Evolutionary conservation across 768 basidiomycete species (phyloP).

Genomic region (Agaricus sinodeliciosus): DNA sequence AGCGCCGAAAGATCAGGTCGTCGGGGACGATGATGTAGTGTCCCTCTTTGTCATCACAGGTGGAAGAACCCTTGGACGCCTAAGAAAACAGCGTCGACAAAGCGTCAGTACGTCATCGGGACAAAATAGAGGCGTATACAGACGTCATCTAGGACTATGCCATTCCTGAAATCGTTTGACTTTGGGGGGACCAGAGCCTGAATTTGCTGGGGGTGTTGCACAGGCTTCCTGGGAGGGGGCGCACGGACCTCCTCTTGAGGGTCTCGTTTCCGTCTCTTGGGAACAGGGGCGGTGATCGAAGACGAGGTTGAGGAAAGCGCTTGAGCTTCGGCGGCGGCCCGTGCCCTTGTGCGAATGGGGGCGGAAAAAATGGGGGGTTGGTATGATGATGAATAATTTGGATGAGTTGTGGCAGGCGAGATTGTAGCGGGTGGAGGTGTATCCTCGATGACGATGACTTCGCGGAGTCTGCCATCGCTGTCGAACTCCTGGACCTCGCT

Average conservation of each 20-base stretch:
- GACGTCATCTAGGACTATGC: constrained; percentile 63
- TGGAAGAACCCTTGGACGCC: constrained; percentile 58
- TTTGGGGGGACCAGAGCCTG: constrained; percentile 45
- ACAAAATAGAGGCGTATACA: constrained; percentile 22
- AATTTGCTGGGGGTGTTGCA: constrained; percentile 41
- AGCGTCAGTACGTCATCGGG: constrained; percentile 19
- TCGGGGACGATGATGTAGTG: constrained; percentile 95
- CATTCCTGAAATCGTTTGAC: constrained; percentile 64
- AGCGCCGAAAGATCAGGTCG: constrained; percentile 82
- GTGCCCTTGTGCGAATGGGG: constrained; percentile 76
- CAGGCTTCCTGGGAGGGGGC: constrained; percentile 57
- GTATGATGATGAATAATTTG: constrained; percentile 71
- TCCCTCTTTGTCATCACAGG: constrained; percentile 97
- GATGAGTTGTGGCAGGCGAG: constrained; percentile 67
- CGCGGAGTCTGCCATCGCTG: constrained; percentile 64
- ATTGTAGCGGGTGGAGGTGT: constrained; percentile 80
- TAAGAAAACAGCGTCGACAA: constrained; percentile 26
- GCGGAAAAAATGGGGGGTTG: constrained; percentile 72
- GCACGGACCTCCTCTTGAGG: constrained; percentile 66
- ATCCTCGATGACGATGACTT: constrained; percentile 92
- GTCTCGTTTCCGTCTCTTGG: constrained; percentile 84
- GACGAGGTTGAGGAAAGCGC: constrained; percentile 66
- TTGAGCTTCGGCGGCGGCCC: constrained; percentile 83
- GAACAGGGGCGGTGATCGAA: constrained; percentile 58
- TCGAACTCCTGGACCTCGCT: constrained; percentile 87